Evolutionary conservation across 148 eudicot species (phyloP), one percentile per base, ranked within the genome.

Genomic region (Diospyros kaki): DNA sequence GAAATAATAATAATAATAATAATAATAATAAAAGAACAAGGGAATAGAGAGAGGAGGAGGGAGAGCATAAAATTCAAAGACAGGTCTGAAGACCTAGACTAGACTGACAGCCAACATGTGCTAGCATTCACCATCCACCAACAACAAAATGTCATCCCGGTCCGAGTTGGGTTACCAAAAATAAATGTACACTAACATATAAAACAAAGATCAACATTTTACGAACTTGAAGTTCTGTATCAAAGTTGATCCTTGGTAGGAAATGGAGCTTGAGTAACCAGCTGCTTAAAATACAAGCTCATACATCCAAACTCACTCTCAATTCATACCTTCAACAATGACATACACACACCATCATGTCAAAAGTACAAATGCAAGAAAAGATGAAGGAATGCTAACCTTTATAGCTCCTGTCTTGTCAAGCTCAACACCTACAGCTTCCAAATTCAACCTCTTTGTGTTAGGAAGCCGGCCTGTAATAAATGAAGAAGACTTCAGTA

Each of bases 391-490:
- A 60, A 56, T 42, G 62, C 65, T 64, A 69, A 92, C 99, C 99
- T 92, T 89, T 5, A 95, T 70, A 72, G 97, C 99, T 84, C 94
- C 89, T 6, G 61, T 54, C 51, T 66, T 72, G 75, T 92, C 97
- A 80, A 93, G 75, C 69, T 95, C 90, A 71, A 95, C 94, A 70
- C 94, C 96, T 39, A 88, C 93, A 78, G 94, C 82, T 74, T 86
- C 86, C 88, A 95, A 81, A 78, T 92, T 92, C 72, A 95, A 74
- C 86, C 99, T 87, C 82, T 91, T 93, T 42, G 99, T 75, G 79
- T 95, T 95, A 13, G 99, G 96, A 79, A 80, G 39, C 71, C 97
- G 87, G 15, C 99, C 99, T 95, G 89, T 70, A 78, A 67, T 58
- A 50, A 79, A 67, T 45, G 6, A 68, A 51, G 39, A 6, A 73